Evolutionary conservation across 2,329 filamentous ascomycete genomes (phyloP), one percentile per base, ranked within the genome.

Genomic region (Ceratocystis destructans): DNA sequence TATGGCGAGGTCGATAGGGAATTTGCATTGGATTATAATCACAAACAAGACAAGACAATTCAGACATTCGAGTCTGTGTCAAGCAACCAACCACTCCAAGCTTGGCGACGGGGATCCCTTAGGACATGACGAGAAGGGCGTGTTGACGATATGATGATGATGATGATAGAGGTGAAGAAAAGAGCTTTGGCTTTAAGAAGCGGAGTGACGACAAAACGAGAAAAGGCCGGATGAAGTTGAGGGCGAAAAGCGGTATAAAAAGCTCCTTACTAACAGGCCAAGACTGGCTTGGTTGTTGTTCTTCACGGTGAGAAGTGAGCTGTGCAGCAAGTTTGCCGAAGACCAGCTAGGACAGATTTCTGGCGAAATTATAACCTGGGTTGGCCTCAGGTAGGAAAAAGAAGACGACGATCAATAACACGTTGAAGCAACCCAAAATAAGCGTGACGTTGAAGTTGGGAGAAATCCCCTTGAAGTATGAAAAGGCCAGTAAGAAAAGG

Each of bases 11-110:
- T n/a, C 28, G 7, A 59, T 59, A 25, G 55, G 55, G n/a, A n/a
- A 37, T n/a, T 12, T 59, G 31, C 25, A 37, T 33, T n/a, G 20
- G 31, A 59, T 33, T 53, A 53, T 53, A 59, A 20, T n/a, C 55
- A 59, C 55, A 59, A 59, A 59, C 25, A 59, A 31, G 28, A 25
- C 25, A 59, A 59, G 55, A 12, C 48, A n/a, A 5, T 20, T 37
- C 55, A 37, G 55, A 59, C 55, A 20, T 33, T n/a, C 31, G 33
- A 15, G 55, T 59, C 55, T 31, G 55, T 37, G 55, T 59, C 55
- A 59, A 59, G 55, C 55, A 59, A 37, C 28, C 55, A 37, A 59
- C 55, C 55, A 59, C 55, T 59, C 55, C 55, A 59, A 59, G 31
- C 28, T 59, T 59, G 55, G 55, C 55, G 55, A 59, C 31, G 55